These are phyloP conservation scores for Trichomonascaceae sp. DNA, from an alignment of 1,139 yeast species.

Conservation along the genomic window DNA sequence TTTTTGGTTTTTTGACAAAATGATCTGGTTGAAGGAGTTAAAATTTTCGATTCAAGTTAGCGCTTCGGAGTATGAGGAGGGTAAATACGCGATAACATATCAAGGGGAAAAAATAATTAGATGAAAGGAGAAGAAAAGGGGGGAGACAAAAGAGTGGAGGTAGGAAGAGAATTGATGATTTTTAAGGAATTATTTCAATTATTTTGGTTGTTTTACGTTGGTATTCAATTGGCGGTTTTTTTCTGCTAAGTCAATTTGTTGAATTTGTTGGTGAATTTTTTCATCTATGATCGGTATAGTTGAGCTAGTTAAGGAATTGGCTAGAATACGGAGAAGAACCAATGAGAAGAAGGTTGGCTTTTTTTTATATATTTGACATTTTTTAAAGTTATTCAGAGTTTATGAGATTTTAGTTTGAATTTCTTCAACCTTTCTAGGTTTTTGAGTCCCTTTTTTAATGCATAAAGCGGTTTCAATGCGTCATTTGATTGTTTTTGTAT, in stretches of 20 bases:
- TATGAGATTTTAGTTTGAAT: background rate
- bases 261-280: too few species aligned
- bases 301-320: too few species aligned
- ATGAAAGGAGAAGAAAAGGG: background rate
- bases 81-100: background rate
- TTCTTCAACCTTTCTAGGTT: background rate
- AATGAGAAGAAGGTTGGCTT: background rate
- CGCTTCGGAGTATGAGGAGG: background rate
- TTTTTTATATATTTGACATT: background rate
- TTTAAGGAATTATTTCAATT: too few species aligned
- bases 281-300: too few species aligned
- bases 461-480: background rate
- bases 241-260: too few species aligned
- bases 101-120: background rate
- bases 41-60: background rate
- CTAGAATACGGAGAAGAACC: background rate
- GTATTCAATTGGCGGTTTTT: too few species aligned
- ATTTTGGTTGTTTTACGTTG: too few species aligned
- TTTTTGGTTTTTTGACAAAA: background rate
- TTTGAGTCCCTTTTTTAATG: background rate
- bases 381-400: background rate
- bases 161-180: background rate
- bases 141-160: background rate
- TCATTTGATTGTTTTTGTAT: background rate
- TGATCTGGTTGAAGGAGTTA: background rate